These are phyloP conservation scores for Cokeromyces recurvatus DNA, from an alignment of 371 early-diverging fungal genomes.

Conservation along the genomic window DNA sequence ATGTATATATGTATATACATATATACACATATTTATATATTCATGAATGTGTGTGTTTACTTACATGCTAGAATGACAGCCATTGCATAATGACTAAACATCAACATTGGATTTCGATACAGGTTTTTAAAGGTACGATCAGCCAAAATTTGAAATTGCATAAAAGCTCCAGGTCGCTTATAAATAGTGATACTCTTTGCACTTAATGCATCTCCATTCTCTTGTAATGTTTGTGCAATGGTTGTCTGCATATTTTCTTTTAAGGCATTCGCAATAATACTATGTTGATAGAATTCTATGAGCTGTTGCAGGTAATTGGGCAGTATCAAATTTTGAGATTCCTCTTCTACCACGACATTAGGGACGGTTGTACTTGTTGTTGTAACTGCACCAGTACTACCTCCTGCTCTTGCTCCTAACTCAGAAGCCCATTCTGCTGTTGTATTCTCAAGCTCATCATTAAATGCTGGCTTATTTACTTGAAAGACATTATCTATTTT, in stretches of 20 bases:
- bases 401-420: slow-evolving; percentile 8
- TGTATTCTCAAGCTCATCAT: slow-evolving; percentile 33
- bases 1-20: no score
- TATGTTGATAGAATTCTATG: slow-evolving; percentile 41
- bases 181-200: slow-evolving; percentile 26
- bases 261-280: slow-evolving; percentile 31
- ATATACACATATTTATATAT: no score
- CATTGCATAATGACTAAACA: slow-evolving; percentile 80
- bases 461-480: background rate
- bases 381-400: background rate
- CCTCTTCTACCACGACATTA: slow-evolving; percentile 25
- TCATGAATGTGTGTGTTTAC: no score
- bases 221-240: slow-evolving; percentile 14
- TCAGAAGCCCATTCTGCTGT: slow-evolving; percentile 45
- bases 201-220: background rate
- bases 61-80: slow-evolving; percentile 66
- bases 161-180: slow-evolving; percentile 47
- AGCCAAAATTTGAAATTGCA: slow-evolving; percentile 77
- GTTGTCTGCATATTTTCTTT: slow-evolving; percentile 45
- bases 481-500: background rate
- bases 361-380: background rate
- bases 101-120: slow-evolving; percentile 81
- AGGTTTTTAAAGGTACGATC: slow-evolving; percentile 83
- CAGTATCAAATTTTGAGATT: slow-evolving; percentile 18
- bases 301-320: slow-evolving; percentile 44